phyloP scores from a whole-genome alignment of 2,329 filamentous ascomycete species.

The Endocalyx cinctus region DNA sequence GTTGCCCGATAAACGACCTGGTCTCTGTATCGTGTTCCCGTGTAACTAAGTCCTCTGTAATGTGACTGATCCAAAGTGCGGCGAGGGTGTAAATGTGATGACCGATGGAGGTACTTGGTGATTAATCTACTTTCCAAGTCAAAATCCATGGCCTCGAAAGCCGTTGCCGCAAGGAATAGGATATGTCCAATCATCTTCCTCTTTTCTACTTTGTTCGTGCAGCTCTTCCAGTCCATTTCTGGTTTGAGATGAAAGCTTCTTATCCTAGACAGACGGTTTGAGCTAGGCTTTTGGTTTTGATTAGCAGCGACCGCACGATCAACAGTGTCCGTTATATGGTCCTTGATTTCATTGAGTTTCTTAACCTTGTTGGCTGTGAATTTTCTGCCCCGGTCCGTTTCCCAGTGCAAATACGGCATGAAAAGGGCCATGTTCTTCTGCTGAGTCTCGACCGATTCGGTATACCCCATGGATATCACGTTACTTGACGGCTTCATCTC shows the following conservation, averaged over 20 bases:
- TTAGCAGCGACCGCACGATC: neutral
- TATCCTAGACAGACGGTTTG: neutral
- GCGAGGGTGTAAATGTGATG: conserved; percentile 19
- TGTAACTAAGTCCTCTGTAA: conserved; percentile 23
- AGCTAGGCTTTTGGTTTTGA: neutral
- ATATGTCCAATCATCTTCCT: conserved; percentile 1
- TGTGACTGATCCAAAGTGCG: conserved; percentile 26
- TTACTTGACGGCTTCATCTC: conserved; percentile 3
- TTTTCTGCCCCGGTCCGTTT: conserved; percentile 12
- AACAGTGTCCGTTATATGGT: conserved; percentile 2
- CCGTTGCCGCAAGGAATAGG: neutral
- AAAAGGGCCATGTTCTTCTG: conserved; percentile 1
- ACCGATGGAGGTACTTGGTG: conserved; percentile 9
- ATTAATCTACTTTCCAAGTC: neutral
- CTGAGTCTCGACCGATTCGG: neutral
- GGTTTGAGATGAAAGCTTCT: neutral
- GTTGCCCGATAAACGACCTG: conserved; percentile 12
- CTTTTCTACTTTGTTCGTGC: neutral
- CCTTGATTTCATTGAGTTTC: conserved; percentile 1
- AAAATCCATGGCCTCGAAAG: conserved; percentile 2
- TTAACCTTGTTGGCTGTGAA: conserved; percentile 1
- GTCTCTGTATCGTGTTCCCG: conserved; percentile 17
- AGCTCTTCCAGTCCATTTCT: neutral
- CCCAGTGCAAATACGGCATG: conserved; percentile 24
- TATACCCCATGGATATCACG: neutral